phyloP scores from a whole-genome alignment of 2,329 filamentous ascomycete genomes.

The Fusarium nygamai region DNA sequence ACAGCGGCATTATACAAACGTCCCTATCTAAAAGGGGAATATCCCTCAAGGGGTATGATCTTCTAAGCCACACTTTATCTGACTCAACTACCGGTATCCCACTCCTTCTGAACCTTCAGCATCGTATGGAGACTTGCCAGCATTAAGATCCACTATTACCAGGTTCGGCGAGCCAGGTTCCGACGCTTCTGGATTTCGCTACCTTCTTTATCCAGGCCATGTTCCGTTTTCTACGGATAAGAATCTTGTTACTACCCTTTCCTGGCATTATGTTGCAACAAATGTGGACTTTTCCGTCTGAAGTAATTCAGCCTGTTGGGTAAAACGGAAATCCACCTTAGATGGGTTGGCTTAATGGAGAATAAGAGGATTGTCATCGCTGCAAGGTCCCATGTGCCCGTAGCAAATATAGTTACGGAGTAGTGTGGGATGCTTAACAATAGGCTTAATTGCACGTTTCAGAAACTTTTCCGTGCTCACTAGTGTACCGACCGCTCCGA shows the following conservation, averaged over 20 bases:
- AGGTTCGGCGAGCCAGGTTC: conserved; percentile 6
- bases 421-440: background rate
- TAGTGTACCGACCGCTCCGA: background rate
- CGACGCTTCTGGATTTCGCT: background rate
- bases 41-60: background rate
- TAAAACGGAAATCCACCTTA: background rate
- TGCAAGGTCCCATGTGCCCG: too few relatives aligned
- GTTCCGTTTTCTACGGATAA: conserved; percentile 15
- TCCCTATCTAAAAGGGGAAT: background rate
- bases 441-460: conserved; percentile 4
- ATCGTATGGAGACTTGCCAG: background rate
- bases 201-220: conserved; percentile 9
- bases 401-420: background rate
- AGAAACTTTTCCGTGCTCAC: background rate
- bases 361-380: background rate
- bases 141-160: background rate
- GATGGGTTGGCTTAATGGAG: background rate
- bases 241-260: background rate
- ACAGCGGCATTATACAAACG: background rate
- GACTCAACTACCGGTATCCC: background rate
- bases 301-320: conserved; percentile 3
- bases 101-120: background rate
- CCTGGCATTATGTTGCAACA: background rate
- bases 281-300: background rate
- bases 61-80: conserved; percentile 7